Conservation (phyloP, 176 grass and related monocot species). For the Triticum aestivum region DNA sequence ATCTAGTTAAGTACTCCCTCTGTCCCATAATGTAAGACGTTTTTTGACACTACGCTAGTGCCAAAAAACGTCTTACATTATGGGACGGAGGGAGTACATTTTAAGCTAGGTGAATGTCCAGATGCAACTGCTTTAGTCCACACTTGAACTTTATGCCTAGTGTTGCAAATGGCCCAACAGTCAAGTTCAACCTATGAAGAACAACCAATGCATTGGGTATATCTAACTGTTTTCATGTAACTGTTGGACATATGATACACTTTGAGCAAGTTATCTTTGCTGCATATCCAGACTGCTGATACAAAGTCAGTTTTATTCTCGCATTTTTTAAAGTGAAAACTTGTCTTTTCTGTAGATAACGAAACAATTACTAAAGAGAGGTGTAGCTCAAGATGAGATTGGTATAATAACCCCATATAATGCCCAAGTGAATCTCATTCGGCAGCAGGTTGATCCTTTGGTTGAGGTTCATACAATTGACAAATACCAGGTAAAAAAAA, state of each 20-base stretch:
- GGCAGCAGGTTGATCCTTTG: constrained; percentile 55
- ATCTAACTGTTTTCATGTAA: constrained; percentile 3
- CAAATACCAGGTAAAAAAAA: constrained; percentile 75
- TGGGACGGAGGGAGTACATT: background rate
- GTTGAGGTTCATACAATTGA: constrained; percentile 98
- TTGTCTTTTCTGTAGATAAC: constrained; percentile 48
- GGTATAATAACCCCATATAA: constrained; percentile 98
- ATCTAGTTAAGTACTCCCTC: background rate
- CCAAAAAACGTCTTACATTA: too few relatives aligned
- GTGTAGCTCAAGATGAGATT: constrained; percentile 70
- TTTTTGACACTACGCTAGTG: too few relatives aligned
- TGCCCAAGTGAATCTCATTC: constrained; percentile 83
- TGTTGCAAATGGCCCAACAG: background rate
- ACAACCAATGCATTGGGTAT: background rate
- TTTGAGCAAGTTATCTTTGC: background rate
- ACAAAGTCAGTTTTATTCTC: background rate
- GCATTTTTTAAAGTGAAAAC: constrained; percentile 1
- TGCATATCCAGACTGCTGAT: constrained; percentile 16
- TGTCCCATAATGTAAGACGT: too few relatives aligned
- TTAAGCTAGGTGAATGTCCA: background rate
- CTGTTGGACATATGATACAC: background rate
- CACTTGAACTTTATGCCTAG: constrained; percentile 6
- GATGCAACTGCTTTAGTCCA: constrained; percentile 6
- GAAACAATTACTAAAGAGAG: constrained; percentile 66
- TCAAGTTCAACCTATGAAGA: background rate